A percentile compares a stretch with the other conserved stretches of the same genome.
These are phyloP conservation scores for Rhodotorula sp. DNA, from an alignment of 1,284 basidiomycete species.

Conservation along the genomic window DNA sequence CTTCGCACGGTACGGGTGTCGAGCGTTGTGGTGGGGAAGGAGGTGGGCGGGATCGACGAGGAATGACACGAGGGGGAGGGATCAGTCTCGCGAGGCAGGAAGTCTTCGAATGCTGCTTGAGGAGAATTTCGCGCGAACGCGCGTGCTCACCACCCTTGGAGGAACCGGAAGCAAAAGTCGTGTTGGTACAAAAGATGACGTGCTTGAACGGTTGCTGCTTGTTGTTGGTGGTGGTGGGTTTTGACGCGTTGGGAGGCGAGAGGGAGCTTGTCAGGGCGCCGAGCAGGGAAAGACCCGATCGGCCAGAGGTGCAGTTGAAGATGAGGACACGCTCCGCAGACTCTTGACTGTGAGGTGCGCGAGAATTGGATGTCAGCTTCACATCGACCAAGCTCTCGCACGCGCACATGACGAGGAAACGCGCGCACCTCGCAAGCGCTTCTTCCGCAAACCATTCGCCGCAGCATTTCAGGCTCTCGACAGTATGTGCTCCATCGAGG, in stretches of 20 bases:
- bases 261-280: constrained; percentile 57
- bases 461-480: constrained; percentile 83
- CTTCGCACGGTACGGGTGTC: constrained; percentile 53
- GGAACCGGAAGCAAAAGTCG: constrained; percentile 80
- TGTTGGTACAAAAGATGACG: constrained; percentile 93
- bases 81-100: background rate
- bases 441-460: constrained; percentile 68
- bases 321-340: constrained; percentile 63
- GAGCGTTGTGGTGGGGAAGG: background rate
- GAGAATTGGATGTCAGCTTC: too few relatives aligned
- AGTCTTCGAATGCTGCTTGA: background rate
- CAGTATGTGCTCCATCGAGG: constrained; percentile 93
- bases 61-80: background rate
- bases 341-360: background rate
- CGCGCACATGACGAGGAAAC: background rate
- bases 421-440: constrained; percentile 14
- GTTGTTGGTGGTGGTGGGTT: too few relatives aligned
- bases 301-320: constrained; percentile 94
- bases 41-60: background rate
- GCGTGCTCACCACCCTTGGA: constrained; percentile 76
- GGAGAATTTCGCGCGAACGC: background rate
- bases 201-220: constrained; percentile 64
- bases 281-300: constrained; percentile 74
- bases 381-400: background rate
- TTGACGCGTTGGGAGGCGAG: background rate